These are phyloP conservation scores for Dioscorea dumetorum DNA, from an alignment of 106 monocot genomes.

Conservation along the genomic window DNA sequence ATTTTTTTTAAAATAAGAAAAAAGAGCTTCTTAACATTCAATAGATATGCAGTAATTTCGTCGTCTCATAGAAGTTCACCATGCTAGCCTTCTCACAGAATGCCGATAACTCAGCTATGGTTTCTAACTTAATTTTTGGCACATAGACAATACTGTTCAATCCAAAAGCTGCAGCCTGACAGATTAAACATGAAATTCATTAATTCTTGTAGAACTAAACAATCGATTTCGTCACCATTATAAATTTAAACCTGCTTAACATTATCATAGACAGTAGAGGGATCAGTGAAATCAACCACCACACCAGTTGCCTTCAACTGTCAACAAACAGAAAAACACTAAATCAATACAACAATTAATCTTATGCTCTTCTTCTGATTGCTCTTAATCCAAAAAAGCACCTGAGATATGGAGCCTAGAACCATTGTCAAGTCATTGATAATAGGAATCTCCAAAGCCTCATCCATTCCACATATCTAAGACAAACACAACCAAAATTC, in stretches of 20 bases:
- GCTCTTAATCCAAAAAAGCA: background rate
- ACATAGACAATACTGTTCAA: conserved; percentile 75
- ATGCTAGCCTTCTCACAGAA: conserved; percentile 93
- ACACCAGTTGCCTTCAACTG: conserved; percentile 74
- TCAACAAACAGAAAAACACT: background rate
- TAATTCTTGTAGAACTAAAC: background rate
- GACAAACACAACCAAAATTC: conserved; percentile 3
- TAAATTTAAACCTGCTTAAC: conserved; percentile 70
- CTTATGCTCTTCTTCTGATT: background rate
- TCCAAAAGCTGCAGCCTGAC: conserved; percentile 87
- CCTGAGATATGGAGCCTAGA: conserved; percentile 81
- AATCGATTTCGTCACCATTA: background rate
- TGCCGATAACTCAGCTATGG: conserved; percentile 54
- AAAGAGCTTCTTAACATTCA: background rate
- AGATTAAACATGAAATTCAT: background rate
- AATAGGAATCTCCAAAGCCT: conserved; percentile 80
- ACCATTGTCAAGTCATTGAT: conserved; percentile 90
- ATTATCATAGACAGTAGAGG: conserved; percentile 78
- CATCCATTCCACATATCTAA: conserved; percentile 75
- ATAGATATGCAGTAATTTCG: background rate
- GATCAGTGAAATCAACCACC: conserved; percentile 77
- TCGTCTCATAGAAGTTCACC: conserved; percentile 28
- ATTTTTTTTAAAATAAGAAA: too few species aligned
- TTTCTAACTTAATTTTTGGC: conserved; percentile 64
- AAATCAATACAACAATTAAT: background rate